phyloP scores from a whole-genome alignment of 139 green algal genomes.

The Auxenochlorella pyrenoidosa region DNA sequence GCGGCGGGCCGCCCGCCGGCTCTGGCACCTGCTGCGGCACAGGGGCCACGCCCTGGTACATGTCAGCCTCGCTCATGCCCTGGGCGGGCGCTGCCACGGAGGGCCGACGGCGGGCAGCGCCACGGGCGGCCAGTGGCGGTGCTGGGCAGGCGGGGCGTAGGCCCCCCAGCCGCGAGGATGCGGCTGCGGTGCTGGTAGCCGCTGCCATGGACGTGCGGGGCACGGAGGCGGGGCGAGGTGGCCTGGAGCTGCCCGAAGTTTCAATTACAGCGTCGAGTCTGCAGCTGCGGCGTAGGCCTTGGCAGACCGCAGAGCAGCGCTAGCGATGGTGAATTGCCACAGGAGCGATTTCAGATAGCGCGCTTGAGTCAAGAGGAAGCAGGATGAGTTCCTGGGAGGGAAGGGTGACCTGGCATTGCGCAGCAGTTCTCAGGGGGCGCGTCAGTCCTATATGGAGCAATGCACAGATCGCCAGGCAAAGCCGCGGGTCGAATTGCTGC shows the following conservation, averaged over 20 bases:
- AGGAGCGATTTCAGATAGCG: background rate
- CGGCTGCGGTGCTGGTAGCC: background rate
- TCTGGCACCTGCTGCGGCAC: background rate
- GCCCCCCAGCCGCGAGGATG: no score
- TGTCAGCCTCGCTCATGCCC: conserved; percentile 32
- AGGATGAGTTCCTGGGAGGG: no score
- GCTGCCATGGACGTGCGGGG: background rate
- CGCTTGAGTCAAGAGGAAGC: background rate
- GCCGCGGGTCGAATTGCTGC: no score
- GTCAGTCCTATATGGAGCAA: no score
- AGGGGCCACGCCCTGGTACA: conserved; percentile 25
- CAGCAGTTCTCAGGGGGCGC: no score
- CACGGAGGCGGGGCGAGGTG: background rate
- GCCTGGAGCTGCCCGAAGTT: background rate
- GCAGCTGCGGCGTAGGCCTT: background rate
- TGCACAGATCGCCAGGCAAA: no score
- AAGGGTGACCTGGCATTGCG: no score
- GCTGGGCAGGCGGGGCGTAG: background rate
- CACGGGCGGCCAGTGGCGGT: background rate
- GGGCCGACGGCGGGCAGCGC: background rate
- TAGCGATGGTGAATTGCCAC: background rate
- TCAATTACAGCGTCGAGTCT: background rate
- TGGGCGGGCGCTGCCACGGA: background rate
- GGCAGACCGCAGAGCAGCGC: background rate
- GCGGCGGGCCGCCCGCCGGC: conserved; percentile 10